A percentile compares a stretch with the other conserved stretches of the same genome.
Conservation (phyloP, 2,329 filamentous ascomycete species). For the Arthrobotrys pseudoclavata region DNA sequence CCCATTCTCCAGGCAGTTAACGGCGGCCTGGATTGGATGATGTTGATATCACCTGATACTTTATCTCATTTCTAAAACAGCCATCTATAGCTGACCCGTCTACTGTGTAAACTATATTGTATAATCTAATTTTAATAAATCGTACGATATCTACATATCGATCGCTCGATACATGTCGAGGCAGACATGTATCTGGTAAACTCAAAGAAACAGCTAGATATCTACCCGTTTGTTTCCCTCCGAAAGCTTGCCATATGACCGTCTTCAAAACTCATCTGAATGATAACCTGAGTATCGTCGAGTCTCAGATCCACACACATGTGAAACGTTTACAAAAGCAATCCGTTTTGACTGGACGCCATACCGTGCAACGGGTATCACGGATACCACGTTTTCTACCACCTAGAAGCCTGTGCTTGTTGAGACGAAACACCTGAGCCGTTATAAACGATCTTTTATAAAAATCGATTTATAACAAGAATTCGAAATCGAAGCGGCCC, state of each 20-base stretch:
- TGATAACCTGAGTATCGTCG: slow-evolving; percentile 9
- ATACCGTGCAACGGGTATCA: slow-evolving; percentile 19
- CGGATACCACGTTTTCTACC: slow-evolving; percentile 28
- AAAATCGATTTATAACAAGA: slow-evolving; percentile 10
- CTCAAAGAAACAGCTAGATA: neutral
- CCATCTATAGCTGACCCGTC: slow-evolving; percentile 14
- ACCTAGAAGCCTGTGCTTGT: neutral
- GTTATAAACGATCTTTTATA: slow-evolving; percentile 19
- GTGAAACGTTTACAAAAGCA: slow-evolving; percentile 38
- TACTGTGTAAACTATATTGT: slow-evolving; percentile 1
- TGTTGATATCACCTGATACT: slow-evolving; percentile 26
- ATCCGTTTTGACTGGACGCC: slow-evolving; percentile 9
- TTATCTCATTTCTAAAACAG: slow-evolving; percentile 7
- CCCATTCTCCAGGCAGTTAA: neutral
- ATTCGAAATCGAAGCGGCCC: neutral
- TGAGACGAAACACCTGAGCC: slow-evolving; percentile 28
- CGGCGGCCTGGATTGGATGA: slow-evolving; percentile 14
- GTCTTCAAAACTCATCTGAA: slow-evolving; percentile 3
- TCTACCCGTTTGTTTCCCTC: slow-evolving; percentile 33
- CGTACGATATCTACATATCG: neutral
- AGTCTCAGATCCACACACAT: slow-evolving; percentile 34
- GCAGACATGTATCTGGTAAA: neutral
- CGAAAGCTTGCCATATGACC: neutral
- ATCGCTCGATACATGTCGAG: neutral
- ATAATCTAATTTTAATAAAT: neutral